phyloP scores from a whole-genome alignment of 2,329 filamentous ascomycete species.

The Diaporthe citrichinensis region DNA sequence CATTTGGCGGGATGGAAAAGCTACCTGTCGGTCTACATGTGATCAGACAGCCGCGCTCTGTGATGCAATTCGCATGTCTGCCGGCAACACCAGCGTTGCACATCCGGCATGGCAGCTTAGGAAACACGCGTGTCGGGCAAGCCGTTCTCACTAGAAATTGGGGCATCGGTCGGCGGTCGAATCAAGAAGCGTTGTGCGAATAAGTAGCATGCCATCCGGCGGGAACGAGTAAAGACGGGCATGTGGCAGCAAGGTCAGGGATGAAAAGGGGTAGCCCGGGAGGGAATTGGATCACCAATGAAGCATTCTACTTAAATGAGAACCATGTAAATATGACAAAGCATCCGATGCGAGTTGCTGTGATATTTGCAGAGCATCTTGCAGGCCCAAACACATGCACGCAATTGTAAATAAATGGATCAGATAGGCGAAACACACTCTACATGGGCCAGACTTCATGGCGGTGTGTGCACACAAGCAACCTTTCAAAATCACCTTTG shows the following conservation, averaged over 20 bases:
- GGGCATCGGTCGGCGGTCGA: neutral
- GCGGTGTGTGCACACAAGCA: neutral
- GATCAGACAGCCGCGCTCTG: neutral
- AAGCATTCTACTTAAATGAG: neutral
- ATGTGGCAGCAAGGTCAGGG: constrained; percentile 29
- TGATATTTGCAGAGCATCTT: neutral
- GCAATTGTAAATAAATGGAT: neutral
- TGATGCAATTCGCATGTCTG: neutral
- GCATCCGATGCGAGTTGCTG: neutral
- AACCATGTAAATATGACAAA: neutral
- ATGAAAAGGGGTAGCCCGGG: constrained; percentile 31
- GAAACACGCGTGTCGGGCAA: neutral
- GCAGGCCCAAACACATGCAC: neutral
- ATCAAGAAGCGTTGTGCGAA: neutral
- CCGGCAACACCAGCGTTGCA: neutral
- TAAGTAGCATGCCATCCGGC: neutral
- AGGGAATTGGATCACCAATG: neutral
- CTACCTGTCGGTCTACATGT: neutral
- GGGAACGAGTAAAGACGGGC: neutral
- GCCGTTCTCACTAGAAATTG: neutral
- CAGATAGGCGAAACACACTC: neutral
- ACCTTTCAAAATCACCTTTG: neutral
- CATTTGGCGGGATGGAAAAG: neutral
- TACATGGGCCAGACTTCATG: neutral
- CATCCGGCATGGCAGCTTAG: neutral